Percentiles rank a stretch among this genome's conserved stretches.
These are phyloP conservation scores for Mollisia scopiformis DNA, from an alignment of 2,329 filamentous ascomycete species.

Conservation along the genomic window DNA sequence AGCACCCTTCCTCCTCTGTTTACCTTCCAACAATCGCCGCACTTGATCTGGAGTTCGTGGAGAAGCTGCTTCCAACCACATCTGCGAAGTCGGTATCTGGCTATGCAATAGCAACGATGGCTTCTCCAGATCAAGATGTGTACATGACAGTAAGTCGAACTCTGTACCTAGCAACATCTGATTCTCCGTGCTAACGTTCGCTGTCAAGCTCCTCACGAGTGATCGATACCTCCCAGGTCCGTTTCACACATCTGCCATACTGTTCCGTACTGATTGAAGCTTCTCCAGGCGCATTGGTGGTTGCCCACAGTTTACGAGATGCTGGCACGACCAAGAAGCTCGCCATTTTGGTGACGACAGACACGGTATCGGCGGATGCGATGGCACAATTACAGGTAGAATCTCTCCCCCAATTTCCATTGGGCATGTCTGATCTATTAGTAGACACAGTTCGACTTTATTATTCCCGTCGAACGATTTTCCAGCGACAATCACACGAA, in stretches of 20 bases:
- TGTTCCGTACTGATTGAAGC: constrained; percentile 22
- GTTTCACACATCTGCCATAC: constrained; percentile 24
- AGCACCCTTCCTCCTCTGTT: neutral
- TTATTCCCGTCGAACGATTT: constrained; percentile 83
- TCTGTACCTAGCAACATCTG: constrained; percentile 16
- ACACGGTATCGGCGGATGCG: constrained; percentile 75
- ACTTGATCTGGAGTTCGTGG: neutral
- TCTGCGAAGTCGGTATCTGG: neutral
- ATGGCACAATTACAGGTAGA: constrained; percentile 78
- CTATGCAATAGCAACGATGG: constrained; percentile 38
- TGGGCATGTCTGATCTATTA: constrained; percentile 16
- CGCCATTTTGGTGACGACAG: constrained; percentile 80
- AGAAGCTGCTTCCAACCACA: constrained; percentile 3
- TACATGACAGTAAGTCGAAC: constrained; percentile 61
- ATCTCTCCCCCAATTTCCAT: neutral
- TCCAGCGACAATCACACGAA: constrained; percentile 79
- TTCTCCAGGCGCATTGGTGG: constrained; percentile 78
- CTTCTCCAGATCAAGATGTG: constrained; percentile 54
- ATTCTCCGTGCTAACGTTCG: constrained; percentile 11
- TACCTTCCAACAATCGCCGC: neutral
- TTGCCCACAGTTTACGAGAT: constrained; percentile 94
- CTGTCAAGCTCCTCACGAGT: constrained; percentile 79
- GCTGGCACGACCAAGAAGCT: constrained; percentile 84
- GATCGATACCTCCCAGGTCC: constrained; percentile 91
- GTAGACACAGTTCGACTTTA: constrained; percentile 82